Percentiles rank a stretch among this genome's conserved stretches.
Evolutionary conservation across 352 stramenopile genomes (phyloP).

Genomic region (Globisporangium rhizosaccharum): DNA sequence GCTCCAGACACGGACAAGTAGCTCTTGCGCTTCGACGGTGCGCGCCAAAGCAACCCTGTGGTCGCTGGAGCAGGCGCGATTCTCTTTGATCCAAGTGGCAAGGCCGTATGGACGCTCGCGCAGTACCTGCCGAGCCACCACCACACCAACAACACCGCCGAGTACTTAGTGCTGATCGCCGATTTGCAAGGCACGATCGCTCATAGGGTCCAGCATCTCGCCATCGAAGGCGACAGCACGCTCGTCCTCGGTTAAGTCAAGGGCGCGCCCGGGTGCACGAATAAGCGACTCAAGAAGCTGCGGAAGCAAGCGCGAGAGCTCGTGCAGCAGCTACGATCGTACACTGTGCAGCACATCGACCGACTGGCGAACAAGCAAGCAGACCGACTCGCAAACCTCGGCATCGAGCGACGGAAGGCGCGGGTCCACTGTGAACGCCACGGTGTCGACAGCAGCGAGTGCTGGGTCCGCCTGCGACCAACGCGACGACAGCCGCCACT

Average conservation of each 20-base stretch:
- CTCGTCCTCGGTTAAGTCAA: constrained; percentile 6
- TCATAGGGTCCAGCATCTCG: background rate
- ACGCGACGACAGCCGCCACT: too few species aligned
- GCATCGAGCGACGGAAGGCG: constrained; percentile 4
- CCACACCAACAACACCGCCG: too few species aligned
- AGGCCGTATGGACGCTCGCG: too few species aligned
- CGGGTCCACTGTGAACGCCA: background rate
- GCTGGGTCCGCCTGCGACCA: background rate
- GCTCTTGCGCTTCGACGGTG: constrained; percentile 2
- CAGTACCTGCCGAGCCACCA: too few species aligned
- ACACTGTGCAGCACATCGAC: constrained; percentile 9
- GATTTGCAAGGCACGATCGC: too few species aligned
- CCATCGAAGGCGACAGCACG: constrained; percentile 9
- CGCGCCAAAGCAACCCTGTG: too few species aligned
- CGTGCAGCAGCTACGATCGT: background rate
- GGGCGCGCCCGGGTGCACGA: constrained; percentile 9
- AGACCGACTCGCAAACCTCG: constrained; percentile 11
- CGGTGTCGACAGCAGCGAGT: background rate
- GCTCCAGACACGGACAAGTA: background rate
- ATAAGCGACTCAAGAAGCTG: constrained; percentile 6
- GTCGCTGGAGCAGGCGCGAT: too few species aligned
- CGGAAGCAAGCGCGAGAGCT: constrained; percentile 3
- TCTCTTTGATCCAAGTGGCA: too few species aligned
- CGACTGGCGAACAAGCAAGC: constrained; percentile 8
- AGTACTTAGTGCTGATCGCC: too few species aligned